Evolutionary conservation across 306 rosid species (phyloP).

Genomic region (Leucaena leucocephala): DNA sequence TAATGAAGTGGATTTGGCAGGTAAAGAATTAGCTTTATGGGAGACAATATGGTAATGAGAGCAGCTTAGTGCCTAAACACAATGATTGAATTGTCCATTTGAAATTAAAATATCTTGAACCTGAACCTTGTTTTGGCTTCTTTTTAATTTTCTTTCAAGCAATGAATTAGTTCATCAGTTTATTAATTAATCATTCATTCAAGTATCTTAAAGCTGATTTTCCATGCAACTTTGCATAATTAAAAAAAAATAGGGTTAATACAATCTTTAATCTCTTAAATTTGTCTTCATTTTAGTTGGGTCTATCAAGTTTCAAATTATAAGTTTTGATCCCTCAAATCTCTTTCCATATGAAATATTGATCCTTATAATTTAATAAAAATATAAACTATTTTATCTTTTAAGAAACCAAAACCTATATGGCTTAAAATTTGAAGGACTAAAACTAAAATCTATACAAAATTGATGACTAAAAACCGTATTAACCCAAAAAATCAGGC

Average conservation of each 20-base stretch:
- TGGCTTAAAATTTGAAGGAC: too few species aligned
- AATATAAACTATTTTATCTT: too few species aligned
- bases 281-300: too few species aligned
- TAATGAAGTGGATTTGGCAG: slow-evolving; percentile 39
- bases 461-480: too few species aligned
- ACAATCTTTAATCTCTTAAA: too few species aligned
- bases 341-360: too few species aligned
- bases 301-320: too few species aligned
- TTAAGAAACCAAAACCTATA: too few species aligned
- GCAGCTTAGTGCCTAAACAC: slow-evolving; percentile 47
- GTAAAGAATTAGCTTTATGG: background rate
- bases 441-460: too few species aligned
- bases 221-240: background rate
- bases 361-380: too few species aligned
- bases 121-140: slow-evolving; percentile 30
- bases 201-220: background rate
- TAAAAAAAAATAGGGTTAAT: background rate
- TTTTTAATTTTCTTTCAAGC: slow-evolving; percentile 16
- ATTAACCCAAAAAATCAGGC: background rate
- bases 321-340: too few species aligned
- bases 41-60: slow-evolving; percentile 33
- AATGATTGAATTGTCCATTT: slow-evolving; percentile 43
- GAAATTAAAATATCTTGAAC: slow-evolving; percentile 24
- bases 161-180: background rate
- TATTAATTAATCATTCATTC: background rate